phyloP scores from a whole-genome alignment of 2,329 filamentous ascomycete genomes.

The Leptographium wingfieldii region DNA sequence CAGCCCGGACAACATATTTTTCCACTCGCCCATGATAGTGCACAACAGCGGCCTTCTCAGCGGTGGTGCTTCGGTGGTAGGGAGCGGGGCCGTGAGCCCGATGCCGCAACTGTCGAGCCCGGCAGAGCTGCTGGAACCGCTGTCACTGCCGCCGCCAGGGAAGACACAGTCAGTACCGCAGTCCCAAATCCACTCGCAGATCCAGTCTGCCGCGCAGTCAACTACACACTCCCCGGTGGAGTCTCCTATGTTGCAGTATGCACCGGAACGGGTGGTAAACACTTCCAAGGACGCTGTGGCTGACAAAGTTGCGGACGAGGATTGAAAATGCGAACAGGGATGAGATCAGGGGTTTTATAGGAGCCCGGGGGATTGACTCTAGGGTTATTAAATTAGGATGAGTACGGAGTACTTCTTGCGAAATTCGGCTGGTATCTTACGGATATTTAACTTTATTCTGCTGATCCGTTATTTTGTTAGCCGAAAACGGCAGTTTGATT shows the following conservation, averaged over 20 bases:
- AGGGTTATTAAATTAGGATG: no score
- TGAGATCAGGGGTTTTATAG: not conserved
- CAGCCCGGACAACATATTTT: conserved; percentile 16
- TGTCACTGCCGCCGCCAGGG: conserved; percentile 9
- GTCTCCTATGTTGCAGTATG: conserved; percentile 16
- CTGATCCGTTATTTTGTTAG: not conserved
- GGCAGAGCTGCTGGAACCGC: conserved; percentile 25
- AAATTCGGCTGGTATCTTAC: no score
- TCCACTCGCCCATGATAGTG: conserved; percentile 64
- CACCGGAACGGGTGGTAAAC: conserved; percentile 37
- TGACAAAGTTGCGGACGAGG: conserved; percentile 40
- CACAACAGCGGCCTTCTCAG: conserved; percentile 26
- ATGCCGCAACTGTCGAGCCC: conserved; percentile 36
- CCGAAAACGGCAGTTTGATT: not conserved
- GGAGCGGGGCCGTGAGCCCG: conserved; percentile 30
- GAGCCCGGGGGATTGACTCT: no score
- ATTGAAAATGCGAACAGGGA: conserved; percentile 12
- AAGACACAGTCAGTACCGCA: not conserved
- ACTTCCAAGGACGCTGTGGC: conserved; percentile 36
- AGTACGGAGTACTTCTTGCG: no score
- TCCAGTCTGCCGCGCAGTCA: conserved; percentile 7
- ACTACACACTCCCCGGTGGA: conserved; percentile 1
- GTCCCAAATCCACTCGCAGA: conserved; percentile 5
- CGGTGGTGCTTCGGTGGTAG: conserved; percentile 3
- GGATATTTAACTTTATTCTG: not conserved